Evolutionary conservation across 2,329 filamentous ascomycete species (phyloP), one percentile per base, ranked within the genome.

Genomic region (Colletotrichum sp.): DNA sequence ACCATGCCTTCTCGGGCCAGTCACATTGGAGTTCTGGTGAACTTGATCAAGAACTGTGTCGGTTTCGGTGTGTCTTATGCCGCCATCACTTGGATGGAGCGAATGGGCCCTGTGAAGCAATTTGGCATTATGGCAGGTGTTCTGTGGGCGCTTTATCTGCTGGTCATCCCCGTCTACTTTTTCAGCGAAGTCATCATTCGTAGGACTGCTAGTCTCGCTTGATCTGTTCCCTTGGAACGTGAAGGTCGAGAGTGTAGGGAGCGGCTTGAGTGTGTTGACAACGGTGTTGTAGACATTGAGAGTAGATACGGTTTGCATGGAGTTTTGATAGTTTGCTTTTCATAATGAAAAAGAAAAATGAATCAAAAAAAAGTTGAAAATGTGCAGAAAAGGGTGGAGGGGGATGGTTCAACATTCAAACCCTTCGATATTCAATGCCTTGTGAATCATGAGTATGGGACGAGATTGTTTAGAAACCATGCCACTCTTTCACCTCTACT

Each of bases 61-160:
- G 76, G 55, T 2, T 79, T 79, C 62, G 77, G 73, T 5, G 76
- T 78, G 13, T 79, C 76, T 13, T 77, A 76, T 62, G 73, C 60
- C 5, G 75, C 77, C 3, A 75, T 78, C 28, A 66, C 52, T 34
- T 79, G 78, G 78, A 73, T 72, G 63, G 32, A 63, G 16, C 34
- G 24, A 9, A 52, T 28, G 62, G 75, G 75, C n/a, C 68, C 72
- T 13, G 75, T 48, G 13, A 65, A 30, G 5, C 75, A 78, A 32
- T 79, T 79, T 65, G 75, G 77, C 18, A 75, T 71, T n/a, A 79
- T 79, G 78, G 77, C 78, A 3, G 78, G 76, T 13, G 28, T 79
- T 8, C 63, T 77, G 12, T 77, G 71, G 78, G 52, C 52, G 15
- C 34, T 63, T 6, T 78, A 79, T 36, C 26, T 79, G 10, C 30